Conservation (phyloP, 306 rosid species). For the Citrullus colocynthis region DNA sequence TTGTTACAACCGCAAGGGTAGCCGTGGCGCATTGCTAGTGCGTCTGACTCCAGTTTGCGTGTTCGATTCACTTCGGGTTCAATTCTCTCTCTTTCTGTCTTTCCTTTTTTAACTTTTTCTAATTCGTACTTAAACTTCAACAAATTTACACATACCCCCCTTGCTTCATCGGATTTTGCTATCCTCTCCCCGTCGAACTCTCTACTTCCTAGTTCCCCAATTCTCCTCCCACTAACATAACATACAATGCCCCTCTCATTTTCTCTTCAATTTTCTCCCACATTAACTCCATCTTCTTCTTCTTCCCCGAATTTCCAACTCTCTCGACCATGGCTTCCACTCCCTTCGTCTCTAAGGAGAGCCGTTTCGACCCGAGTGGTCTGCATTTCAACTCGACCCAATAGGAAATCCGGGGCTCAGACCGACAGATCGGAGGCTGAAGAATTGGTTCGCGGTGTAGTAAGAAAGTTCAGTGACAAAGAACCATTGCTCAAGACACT, state of each 20-base stretch:
- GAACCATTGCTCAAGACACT: slow-evolving; percentile 65
- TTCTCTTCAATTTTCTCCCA: slow-evolving; percentile 17
- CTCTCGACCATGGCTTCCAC: slow-evolving; percentile 19
- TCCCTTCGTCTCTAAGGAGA: background rate
- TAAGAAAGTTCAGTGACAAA: slow-evolving; percentile 44
- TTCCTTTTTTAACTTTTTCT: background rate
- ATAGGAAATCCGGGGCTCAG: slow-evolving; percentile 13
- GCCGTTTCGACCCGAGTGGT: slow-evolving; percentile 21
- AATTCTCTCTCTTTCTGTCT: background rate
- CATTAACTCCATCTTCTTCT: slow-evolving; percentile 15
- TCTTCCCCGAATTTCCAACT: slow-evolving; percentile 13
- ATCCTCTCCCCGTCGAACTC: background rate
- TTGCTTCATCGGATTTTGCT: background rate
- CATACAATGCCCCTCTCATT: slow-evolving; percentile 20
- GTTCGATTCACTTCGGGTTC: slow-evolving; percentile 3
- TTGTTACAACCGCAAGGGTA: too few species aligned
- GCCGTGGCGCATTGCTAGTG: background rate
- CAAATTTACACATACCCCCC: background rate
- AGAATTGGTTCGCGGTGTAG: slow-evolving; percentile 45
- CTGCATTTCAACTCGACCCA: slow-evolving; percentile 24
- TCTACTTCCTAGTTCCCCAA: background rate
- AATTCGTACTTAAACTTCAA: background rate
- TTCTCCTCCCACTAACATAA: background rate
- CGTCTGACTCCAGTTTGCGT: slow-evolving; percentile 6
- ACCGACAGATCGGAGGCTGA: slow-evolving; percentile 37